phyloP scores from a whole-genome alignment of 371 early-diverging fungal genomes.

The Haplosporangium sp. region DNA sequence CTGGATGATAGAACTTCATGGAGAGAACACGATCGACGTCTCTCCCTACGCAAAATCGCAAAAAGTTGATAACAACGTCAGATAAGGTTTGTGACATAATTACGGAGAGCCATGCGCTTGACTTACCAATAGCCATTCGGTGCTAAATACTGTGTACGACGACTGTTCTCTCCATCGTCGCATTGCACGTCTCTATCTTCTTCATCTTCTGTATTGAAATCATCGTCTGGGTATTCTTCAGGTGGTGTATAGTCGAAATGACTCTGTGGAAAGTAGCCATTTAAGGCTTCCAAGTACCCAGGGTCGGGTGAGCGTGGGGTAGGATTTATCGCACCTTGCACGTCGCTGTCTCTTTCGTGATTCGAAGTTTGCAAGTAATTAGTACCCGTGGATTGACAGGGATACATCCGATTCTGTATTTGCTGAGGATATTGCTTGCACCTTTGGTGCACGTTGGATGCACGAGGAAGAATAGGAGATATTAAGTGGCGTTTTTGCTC shows the following conservation, averaged over 20 bases:
- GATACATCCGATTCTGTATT: neutral
- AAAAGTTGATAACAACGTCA: neutral
- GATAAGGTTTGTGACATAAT: too few species aligned
- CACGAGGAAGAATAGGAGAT: constrained; percentile 6
- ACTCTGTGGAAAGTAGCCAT: constrained; percentile 19
- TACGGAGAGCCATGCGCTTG: neutral
- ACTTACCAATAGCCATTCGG: constrained; percentile 4
- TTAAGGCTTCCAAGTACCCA: constrained; percentile 26
- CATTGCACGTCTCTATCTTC: neutral
- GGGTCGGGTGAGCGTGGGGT: constrained; percentile 22
- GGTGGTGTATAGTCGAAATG: constrained; percentile 1
- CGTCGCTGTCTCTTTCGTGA: neutral
- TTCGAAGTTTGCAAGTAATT: neutral
- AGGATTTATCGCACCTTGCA: neutral
- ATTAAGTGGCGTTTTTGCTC: constrained; percentile 8
- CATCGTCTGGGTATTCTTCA: constrained; percentile 11
- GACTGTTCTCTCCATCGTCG: neutral
- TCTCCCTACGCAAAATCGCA: constrained; percentile 8
- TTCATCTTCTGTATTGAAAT: constrained; percentile 21
- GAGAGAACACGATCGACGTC: constrained; percentile 31
- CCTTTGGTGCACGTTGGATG: neutral
- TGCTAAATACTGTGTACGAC: neutral
- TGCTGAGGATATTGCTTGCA: neutral
- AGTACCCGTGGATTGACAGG: neutral
- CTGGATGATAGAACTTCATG: constrained; percentile 10